Conservation (phyloP, 116 monocot species). For the Iris pallida region DNA sequence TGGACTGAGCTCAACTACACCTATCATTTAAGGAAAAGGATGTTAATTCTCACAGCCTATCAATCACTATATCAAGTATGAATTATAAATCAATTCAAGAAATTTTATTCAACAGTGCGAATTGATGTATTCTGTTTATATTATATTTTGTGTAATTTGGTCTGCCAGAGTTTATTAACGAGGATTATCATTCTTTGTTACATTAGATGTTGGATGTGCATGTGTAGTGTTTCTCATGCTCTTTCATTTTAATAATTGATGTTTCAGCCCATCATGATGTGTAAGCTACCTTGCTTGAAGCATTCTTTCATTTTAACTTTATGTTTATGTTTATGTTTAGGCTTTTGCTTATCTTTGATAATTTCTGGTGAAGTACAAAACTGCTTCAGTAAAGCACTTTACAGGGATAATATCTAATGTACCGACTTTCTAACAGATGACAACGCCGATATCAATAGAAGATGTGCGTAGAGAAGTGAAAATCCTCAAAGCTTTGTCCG, state of each 20-base stretch:
- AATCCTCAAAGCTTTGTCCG: constrained; percentile 26
- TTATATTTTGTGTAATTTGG: too few relatives aligned
- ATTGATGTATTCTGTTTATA: too few relatives aligned
- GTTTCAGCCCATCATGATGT: not conserved
- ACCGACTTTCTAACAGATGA: constrained; percentile 16
- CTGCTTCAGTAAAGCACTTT: not conserved
- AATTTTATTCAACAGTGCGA: too few relatives aligned
- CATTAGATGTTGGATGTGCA: not conserved
- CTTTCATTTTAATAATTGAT: not conserved
- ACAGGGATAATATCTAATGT: not conserved
- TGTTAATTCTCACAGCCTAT: too few relatives aligned
- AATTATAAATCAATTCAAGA: too few relatives aligned
- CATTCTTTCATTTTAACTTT: not conserved
- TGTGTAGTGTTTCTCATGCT: not conserved
- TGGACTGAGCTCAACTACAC: too few relatives aligned
- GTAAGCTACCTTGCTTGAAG: not conserved
- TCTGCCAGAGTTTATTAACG: too few relatives aligned
- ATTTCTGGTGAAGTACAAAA: too few relatives aligned
- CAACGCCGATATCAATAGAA: constrained; percentile 27
- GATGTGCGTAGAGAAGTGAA: constrained; percentile 32
- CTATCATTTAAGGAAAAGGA: too few relatives aligned
- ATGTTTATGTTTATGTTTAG: too few relatives aligned
- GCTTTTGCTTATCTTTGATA: too few relatives aligned
- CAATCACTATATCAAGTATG: too few relatives aligned
- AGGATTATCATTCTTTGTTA: not conserved